Evolutionary conservation across 352 stramenopile species (phyloP), one percentile per base, ranked within the genome.

Genomic region (Sclerospora graminicola): DNA sequence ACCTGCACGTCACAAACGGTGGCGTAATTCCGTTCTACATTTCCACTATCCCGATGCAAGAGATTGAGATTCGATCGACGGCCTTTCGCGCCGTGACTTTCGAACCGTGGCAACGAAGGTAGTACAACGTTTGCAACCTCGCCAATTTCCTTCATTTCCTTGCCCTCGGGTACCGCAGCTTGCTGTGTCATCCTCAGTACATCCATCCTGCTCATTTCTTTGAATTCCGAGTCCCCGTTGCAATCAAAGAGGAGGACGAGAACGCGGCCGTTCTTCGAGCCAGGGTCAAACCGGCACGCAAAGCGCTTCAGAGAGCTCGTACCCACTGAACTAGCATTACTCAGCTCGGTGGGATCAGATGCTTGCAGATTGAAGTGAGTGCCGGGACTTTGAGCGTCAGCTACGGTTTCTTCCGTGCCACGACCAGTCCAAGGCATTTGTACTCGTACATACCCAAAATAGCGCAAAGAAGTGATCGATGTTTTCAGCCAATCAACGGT

Each of bases 151-250:
- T 57, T 48, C 2, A 35, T 33, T 8, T 55, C 43, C 9, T 60
- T 47, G 15, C 46, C 30, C 31, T 52, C 54, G n/a, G n/a, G n/a
- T 51, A 51, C 49, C 0, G 70, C 70, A 0, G 66, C 73, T 27
- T 82, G 63, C 37, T 80, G 55, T 4, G 70, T 69, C 60, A 83
- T 63, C 15, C 60, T 61, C 44, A 86, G 53, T 15, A 86, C 60
- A 20, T 82, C 68, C 8, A 72, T 21, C 0, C 73, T 63, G n/a
- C 62, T 69, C 54, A 86, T 69, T 32, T 73, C 51, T 26, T 73
- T 61, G 31, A 83, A 67, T 31, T 60, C 66, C 9, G 65, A 63
- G 14, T 80, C 60, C 4, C 73, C 66, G 4, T 75, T 45, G 24
- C 45, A 35, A 45, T 83, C 69, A 41, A 86, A 86, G 3, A 63